Percentiles rank a stretch among this genome's conserved stretches.
Conservation (phyloP, 108 stramenopile species). For the Chaetoceros muelleri region DNA sequence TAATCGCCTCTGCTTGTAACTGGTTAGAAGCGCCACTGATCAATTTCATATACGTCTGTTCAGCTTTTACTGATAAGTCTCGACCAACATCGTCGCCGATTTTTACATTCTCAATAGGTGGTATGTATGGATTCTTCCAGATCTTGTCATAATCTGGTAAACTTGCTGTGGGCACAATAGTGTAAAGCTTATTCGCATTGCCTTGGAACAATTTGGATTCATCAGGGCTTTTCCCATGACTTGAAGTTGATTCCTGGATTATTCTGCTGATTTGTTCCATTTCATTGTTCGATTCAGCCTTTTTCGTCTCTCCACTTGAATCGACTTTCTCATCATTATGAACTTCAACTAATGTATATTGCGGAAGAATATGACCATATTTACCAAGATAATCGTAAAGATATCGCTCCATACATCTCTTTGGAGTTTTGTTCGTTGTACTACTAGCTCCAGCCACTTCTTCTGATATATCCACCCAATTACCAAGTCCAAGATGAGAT, state of each 20-base stretch:
- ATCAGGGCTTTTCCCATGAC: conserved; percentile 20
- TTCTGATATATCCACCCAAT: conserved; percentile 84
- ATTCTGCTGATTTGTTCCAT: conserved; percentile 8
- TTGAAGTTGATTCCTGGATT: conserved; percentile 1
- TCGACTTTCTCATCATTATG: conserved; percentile 9
- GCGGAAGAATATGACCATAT: conserved; percentile 81
- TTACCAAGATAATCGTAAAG: conserved; percentile 81
- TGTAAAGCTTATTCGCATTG: conserved; percentile 25
- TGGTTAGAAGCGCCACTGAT: conserved; percentile 20
- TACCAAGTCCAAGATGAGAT: conserved; percentile 64
- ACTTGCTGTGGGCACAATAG: conserved; percentile 53
- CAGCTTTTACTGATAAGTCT: conserved; percentile 62
- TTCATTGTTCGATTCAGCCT: conserved; percentile 2
- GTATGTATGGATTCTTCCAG: conserved; percentile 65
- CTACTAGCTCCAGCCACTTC: conserved; percentile 53
- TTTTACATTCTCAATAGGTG: conserved; percentile 28
- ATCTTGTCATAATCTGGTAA: conserved; percentile 35
- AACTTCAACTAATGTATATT: conserved; percentile 54
- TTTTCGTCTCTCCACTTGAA: conserved; percentile 7
- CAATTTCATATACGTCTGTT: conserved; percentile 57
- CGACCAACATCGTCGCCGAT: conserved; percentile 70
- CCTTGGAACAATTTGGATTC: neutral
- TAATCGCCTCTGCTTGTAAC: conserved; percentile 46
- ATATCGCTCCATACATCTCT: conserved; percentile 87
- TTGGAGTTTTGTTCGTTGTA: conserved; percentile 54